Evolutionary conservation across 2,329 filamentous ascomycete genomes (phyloP).

Genomic region (Fulvia fulva): DNA sequence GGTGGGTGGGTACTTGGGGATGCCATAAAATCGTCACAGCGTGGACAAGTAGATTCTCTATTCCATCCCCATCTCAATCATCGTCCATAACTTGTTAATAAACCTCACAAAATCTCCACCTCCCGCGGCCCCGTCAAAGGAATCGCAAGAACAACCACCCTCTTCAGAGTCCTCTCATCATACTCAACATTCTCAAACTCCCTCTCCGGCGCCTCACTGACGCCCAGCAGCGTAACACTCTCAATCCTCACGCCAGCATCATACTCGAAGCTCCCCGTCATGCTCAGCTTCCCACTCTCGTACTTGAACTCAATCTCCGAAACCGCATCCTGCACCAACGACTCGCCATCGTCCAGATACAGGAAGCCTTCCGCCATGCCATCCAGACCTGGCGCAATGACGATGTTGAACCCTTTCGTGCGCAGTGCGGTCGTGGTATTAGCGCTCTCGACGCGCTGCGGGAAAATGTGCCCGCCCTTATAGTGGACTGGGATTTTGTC

Average conservation of each 20-base stretch:
- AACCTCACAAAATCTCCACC: neutral
- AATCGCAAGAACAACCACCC: slow-evolving; percentile 13
- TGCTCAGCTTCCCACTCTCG: slow-evolving; percentile 47
- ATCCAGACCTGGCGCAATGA: slow-evolving; percentile 61
- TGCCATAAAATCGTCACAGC: too few relatives aligned
- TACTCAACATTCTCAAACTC: neutral
- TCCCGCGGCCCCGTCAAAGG: slow-evolving; percentile 9
- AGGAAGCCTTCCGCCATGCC: slow-evolving; percentile 63
- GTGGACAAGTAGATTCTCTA: too few relatives aligned
- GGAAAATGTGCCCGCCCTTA: slow-evolving; percentile 60
- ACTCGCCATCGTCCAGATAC: slow-evolving; percentile 75
- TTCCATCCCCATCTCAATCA: too few relatives aligned
- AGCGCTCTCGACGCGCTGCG: slow-evolving; percentile 51
- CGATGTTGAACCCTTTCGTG: slow-evolving; percentile 63
- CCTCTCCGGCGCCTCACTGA: neutral
- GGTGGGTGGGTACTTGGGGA: too few relatives aligned
- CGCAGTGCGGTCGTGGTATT: slow-evolving; percentile 62
- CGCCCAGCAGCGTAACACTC: neutral
- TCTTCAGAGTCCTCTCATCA: slow-evolving; percentile 11
- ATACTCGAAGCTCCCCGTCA: slow-evolving; percentile 55
- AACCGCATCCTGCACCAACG: slow-evolving; percentile 54
- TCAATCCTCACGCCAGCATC: slow-evolving; percentile 30
- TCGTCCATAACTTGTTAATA: too few relatives aligned
- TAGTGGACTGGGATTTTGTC: slow-evolving; percentile 63
- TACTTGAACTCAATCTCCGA: slow-evolving; percentile 59